A percentile compares a stretch with the other conserved stretches of the same genome.
phyloP scores from a whole-genome alignment of 768 basidiomycete species.

The Pulveroboletus sp. region DNA sequence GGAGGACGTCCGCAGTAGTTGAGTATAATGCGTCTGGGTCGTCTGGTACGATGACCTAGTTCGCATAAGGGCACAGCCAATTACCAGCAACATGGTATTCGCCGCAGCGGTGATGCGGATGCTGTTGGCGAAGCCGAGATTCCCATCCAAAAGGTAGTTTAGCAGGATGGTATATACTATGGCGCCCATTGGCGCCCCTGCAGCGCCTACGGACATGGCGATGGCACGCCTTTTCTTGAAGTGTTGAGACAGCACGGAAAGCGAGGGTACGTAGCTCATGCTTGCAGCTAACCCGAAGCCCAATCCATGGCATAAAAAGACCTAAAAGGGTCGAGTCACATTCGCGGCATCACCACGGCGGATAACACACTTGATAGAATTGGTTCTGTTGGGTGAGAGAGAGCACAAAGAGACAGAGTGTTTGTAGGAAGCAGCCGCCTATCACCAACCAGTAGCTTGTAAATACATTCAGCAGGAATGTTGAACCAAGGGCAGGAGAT shows the following conservation, averaged over 20 bases:
- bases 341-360: constrained; percentile 1
- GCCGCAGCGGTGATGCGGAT: constrained; percentile 43
- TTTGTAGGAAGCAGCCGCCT: constrained; percentile 40
- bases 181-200: constrained; percentile 33
- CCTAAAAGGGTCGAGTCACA: constrained; percentile 26
- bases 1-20: constrained; percentile 16
- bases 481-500: neutral
- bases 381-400: constrained; percentile 36
- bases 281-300: constrained; percentile 38
- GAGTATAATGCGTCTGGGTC: constrained; percentile 11
- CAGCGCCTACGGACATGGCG: constrained; percentile 36
- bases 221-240: constrained; percentile 38
- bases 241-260: constrained; percentile 44
- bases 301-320: constrained; percentile 34
- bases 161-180: constrained; percentile 26
- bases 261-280: constrained; percentile 36
- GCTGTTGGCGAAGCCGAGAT: constrained; percentile 37
- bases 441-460: constrained; percentile 41
- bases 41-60: constrained; percentile 34
- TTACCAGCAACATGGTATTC: constrained; percentile 33
- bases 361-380: constrained; percentile 34
- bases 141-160: constrained; percentile 19
- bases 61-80: constrained; percentile 33
- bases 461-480: neutral
- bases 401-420: constrained; percentile 40